Evolutionary conservation across 1,284 basidiomycete species (phyloP).

Genomic region (Pterula multifida): DNA sequence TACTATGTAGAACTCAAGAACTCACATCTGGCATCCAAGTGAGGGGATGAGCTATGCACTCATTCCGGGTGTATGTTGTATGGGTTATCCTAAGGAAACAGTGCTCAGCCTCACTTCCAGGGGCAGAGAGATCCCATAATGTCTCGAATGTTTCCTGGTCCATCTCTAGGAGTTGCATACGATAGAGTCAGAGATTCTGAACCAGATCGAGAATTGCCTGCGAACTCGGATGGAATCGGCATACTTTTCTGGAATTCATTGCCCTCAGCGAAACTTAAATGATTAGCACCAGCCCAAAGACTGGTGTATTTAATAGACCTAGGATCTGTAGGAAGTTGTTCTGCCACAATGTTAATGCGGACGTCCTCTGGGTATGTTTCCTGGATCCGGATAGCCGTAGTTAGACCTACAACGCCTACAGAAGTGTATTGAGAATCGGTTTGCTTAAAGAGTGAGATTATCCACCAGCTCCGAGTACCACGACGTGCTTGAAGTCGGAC

Average conservation of each 20-base stretch:
- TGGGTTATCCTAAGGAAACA: conserved; percentile 53
- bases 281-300: conserved; percentile 37
- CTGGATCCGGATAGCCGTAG: background rate
- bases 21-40: conserved; percentile 57
- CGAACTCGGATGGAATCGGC: conserved; percentile 9
- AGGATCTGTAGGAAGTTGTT: background rate
- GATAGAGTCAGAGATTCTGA: background rate
- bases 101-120: conserved; percentile 35
- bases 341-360: background rate
- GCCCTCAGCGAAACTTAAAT: conserved; percentile 42
- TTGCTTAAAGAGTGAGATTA: background rate
- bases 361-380: background rate
- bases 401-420: background rate
- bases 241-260: conserved; percentile 39
- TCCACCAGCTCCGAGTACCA: background rate
- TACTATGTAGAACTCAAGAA: too few species aligned
- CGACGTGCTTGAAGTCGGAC: background rate
- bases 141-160: conserved; percentile 60
- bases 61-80: conserved; percentile 42
- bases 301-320: background rate
- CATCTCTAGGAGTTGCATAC: conserved; percentile 2
- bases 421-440: background rate
- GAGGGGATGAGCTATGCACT: conserved; percentile 29
- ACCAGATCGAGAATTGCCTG: background rate
- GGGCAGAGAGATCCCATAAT: conserved; percentile 60